Evolutionary conservation across 2,329 filamentous ascomycete species (phyloP).

Genomic region (Epichloe uncinata): DNA sequence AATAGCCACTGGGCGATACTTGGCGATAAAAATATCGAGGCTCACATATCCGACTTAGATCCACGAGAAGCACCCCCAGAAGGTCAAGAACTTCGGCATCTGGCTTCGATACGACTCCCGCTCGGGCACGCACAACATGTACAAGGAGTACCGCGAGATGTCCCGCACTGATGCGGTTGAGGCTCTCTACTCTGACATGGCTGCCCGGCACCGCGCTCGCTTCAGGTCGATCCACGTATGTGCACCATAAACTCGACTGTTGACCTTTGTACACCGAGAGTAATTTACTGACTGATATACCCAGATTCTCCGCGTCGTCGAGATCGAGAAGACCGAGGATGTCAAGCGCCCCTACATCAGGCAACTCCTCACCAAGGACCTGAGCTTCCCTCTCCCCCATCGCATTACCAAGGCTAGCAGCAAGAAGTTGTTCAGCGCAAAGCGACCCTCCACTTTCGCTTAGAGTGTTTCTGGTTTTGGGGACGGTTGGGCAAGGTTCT

Average conservation of each 20-base stretch:
- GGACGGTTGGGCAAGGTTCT: slow-evolving; percentile 39
- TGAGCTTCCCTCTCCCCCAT: slow-evolving; percentile 98
- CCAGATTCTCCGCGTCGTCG: slow-evolving; percentile 94
- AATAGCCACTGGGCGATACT: neutral
- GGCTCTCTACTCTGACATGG: slow-evolving; percentile 98
- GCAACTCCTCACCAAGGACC: slow-evolving; percentile 88
- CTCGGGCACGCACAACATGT: slow-evolving; percentile 99
- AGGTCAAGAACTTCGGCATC: slow-evolving; percentile 99
- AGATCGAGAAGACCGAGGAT: slow-evolving; percentile 87
- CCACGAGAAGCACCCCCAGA: slow-evolving; percentile 95
- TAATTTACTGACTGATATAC: slow-evolving; percentile 7
- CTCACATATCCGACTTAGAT: slow-evolving; percentile 43
- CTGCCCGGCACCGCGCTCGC: slow-evolving; percentile 88
- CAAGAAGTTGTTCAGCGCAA: slow-evolving; percentile 88
- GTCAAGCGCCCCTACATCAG: slow-evolving; percentile 99
- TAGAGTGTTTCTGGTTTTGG: slow-evolving; percentile 50
- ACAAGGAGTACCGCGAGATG: slow-evolving; percentile 99
- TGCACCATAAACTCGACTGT: slow-evolving; percentile 12
- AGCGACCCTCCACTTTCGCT: slow-evolving; percentile 94
- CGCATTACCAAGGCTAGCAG: slow-evolving; percentile 69
- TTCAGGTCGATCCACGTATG: slow-evolving; percentile 98
- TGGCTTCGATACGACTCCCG: slow-evolving; percentile 99
- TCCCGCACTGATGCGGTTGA: slow-evolving; percentile 91
- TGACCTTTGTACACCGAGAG: neutral
- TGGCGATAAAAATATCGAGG: neutral